These are phyloP conservation scores for Apiospora rasikravindrae DNA, from an alignment of 2,329 filamentous ascomycete genomes.

Conservation along the genomic window DNA sequence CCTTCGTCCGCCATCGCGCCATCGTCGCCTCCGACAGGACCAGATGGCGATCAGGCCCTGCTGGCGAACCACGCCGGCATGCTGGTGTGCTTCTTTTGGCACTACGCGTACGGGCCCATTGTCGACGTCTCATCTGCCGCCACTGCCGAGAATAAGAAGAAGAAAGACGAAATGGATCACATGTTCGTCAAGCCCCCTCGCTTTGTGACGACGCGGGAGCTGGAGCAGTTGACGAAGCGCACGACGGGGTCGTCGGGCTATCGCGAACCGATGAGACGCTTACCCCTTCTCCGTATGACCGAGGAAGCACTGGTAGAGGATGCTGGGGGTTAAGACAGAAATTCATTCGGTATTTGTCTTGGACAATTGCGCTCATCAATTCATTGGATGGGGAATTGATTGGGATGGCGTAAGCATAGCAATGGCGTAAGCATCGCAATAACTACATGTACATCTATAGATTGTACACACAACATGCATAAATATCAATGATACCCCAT, in stretches of 20 bases:
- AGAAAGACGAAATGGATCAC: not conserved
- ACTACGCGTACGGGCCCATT: not conserved
- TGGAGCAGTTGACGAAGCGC: not conserved
- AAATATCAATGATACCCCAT: not conserved
- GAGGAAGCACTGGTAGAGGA: not conserved
- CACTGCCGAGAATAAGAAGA: not conserved
- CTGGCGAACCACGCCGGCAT: not conserved
- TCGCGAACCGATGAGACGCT: not conserved
- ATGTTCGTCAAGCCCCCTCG: not conserved
- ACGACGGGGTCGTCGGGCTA: not conserved
- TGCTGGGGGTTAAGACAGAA: not conserved
- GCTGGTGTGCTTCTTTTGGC: not conserved
- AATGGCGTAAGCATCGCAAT: too few relatives aligned
- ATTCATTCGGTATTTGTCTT: not conserved
- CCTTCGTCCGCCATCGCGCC: too few relatives aligned
- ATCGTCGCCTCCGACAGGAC: accelerated
- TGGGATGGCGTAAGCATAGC: too few relatives aligned
- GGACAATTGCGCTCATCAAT: not conserved
- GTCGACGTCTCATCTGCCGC: not conserved
- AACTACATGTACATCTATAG: too few relatives aligned
- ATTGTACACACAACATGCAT: not conserved
- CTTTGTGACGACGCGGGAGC: not conserved
- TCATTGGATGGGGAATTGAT: not conserved
- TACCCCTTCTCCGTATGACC: not conserved
- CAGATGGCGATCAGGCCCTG: too few relatives aligned